Evolutionary conservation across 495 filamentous ascomycete species (phyloP), one percentile per base, ranked within the genome.

Genomic region (Geoglossum glabrum): DNA sequence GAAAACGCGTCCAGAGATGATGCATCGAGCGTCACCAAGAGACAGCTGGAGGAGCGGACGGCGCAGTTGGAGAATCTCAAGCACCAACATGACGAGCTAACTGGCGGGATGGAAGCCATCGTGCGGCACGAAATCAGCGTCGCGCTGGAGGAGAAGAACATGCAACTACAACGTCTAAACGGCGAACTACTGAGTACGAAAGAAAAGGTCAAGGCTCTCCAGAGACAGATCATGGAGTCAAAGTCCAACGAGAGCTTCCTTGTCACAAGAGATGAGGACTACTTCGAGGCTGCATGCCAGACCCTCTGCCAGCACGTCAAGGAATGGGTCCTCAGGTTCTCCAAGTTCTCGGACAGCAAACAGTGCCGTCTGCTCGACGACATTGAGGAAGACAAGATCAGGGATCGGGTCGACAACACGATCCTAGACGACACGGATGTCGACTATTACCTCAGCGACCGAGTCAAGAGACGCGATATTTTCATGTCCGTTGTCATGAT

Each of bases 401-500:
- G 90, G 64, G 87, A 92, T 66, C 82, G 89, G 13, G 81, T 97
- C 54, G 93, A 97, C 67, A 93, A 94, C 68, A 81, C 87, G 52
- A 82, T 97, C 57, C 77, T 98, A 40, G 92, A 98, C 68, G 92
- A 90, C 57, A 84, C 87, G 34, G 89, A 95, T 64, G 86, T 90
- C 25, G 86, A 97, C 63, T 71, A 71, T 54, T 89, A 90, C 66
- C 80, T 98, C 13, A 76, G 75, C 60, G 93, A 97, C 65, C 84
- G 93, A 46, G 83, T 92, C 55, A 79, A 79, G 59, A 81, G 92
- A 54, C 80, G 88, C 36, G 87, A 95, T 70, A 84, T 96, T 34
- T 93, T 97, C 72, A 95, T 95, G 85, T 89, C 86, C 26, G 85
- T 97, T 62, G 83, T 88, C 61, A 97, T 96, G 88, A 89, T 82